These are phyloP conservation scores for Phytophthora capsici DNA, from an alignment of 352 stramenopile genomes.

Conservation along the genomic window DNA sequence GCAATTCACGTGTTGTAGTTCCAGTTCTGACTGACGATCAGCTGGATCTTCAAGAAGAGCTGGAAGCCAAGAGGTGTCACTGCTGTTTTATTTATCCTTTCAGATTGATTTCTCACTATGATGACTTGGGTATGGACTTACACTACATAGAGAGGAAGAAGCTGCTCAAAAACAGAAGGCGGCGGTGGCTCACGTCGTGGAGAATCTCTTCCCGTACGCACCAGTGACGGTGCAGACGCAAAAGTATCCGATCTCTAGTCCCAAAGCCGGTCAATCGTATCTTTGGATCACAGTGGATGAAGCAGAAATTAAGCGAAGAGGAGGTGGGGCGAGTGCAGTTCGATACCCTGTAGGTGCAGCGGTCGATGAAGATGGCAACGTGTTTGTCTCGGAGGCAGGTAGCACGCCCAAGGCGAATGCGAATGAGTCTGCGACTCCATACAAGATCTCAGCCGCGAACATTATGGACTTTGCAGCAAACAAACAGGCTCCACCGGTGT, in stretches of 20 bases:
- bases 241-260: conserved; percentile 61
- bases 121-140: not conserved
- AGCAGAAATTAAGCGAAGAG: conserved; percentile 60
- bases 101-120: too few relatives aligned
- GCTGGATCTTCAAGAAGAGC: conserved; percentile 64
- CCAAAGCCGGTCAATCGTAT: conserved; percentile 70
- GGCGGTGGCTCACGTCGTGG: conserved; percentile 70
- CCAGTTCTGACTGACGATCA: conserved; percentile 46
- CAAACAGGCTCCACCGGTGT: conserved; percentile 42
- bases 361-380: conserved; percentile 71
- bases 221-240: conserved; percentile 79
- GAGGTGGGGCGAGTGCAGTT: conserved; percentile 45
- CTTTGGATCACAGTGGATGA: conserved; percentile 84
- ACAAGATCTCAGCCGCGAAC: conserved; percentile 69
- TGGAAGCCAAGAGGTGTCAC: conserved; percentile 53
- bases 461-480: conserved; percentile 64
- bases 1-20: conserved; percentile 23
- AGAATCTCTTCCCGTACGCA: conserved; percentile 82
- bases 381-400: conserved; percentile 67
- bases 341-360: conserved; percentile 76
- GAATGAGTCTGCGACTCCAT: conserved; percentile 24
- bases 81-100: not conserved
- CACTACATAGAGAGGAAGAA: conserved; percentile 47
- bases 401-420: conserved; percentile 27
- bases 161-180: conserved; percentile 52